Percentiles rank a stretch among this genome's conserved stretches.
phyloP scores from a whole-genome alignment of 768 basidiomycete species.

The Antrodiella citrinella region DNA sequence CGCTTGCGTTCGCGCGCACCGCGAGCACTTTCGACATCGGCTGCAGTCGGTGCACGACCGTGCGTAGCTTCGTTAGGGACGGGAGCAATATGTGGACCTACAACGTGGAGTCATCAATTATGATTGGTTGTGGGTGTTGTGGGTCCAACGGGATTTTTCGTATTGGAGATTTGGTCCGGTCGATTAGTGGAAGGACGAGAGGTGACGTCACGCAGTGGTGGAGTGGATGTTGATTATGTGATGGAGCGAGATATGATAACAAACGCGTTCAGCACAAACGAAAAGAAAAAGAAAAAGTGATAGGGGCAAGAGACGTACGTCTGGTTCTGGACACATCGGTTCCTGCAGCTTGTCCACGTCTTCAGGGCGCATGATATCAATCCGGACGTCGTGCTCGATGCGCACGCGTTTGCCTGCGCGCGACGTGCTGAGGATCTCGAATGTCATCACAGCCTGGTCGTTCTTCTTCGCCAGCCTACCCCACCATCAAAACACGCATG shows the following conservation, averaged over 20 bases:
- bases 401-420: slow-evolving; percentile 55
- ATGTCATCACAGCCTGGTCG: slow-evolving; percentile 66
- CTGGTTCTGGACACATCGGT: slow-evolving; percentile 80
- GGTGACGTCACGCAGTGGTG: neutral
- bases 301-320: slow-evolving; percentile 41
- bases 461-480: slow-evolving; percentile 69
- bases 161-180: too few species aligned
- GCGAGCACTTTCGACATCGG: slow-evolving; percentile 61
- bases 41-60: slow-evolving; percentile 66
- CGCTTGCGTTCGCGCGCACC: slow-evolving; percentile 59
- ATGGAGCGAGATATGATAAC: neutral
- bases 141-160: too few species aligned
- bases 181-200: too few species aligned
- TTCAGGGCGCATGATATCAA: slow-evolving; percentile 69
- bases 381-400: slow-evolving; percentile 73
- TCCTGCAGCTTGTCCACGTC: slow-evolving; percentile 70
- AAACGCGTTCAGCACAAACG: neutral
- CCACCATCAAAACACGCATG: neutral
- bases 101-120: neutral
- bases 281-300: neutral
- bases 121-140: too few species aligned
- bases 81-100: slow-evolving; percentile 77
- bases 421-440: slow-evolving; percentile 63
- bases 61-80: slow-evolving; percentile 66
- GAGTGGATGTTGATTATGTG: too few species aligned